These are phyloP conservation scores for Debaryomyces psychrophilus DNA, from an alignment of 1,139 yeast species.

Conservation along the genomic window DNA sequence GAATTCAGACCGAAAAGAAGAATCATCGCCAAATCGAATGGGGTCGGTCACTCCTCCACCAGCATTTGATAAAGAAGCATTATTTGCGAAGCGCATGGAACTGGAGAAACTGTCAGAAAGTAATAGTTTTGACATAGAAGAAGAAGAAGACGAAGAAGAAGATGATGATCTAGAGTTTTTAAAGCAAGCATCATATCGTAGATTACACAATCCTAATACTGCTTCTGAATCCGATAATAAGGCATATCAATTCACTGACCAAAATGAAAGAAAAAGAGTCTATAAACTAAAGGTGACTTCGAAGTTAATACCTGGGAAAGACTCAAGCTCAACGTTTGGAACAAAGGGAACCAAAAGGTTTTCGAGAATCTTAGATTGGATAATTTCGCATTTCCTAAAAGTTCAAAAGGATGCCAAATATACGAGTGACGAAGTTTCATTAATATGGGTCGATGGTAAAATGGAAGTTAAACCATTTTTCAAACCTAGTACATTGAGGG, in stretches of 20 bases:
- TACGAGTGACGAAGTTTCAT: conserved; percentile 19
- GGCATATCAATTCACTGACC: conserved; percentile 27
- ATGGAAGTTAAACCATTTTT: conserved; percentile 43
- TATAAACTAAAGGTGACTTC: conserved; percentile 36
- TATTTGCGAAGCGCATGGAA: conserved; percentile 1
- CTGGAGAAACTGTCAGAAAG: conserved; percentile 1
- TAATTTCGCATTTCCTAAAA: conserved; percentile 22
- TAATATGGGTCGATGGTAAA: conserved; percentile 49
- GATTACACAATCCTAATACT: conserved; percentile 1
- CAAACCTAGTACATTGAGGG: conserved; percentile 46
- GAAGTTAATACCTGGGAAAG: conserved; percentile 27
- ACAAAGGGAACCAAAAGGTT: conserved; percentile 37
- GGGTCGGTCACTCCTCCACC: conserved; percentile 17
- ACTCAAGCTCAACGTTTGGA: conserved; percentile 28
- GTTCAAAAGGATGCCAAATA: conserved; percentile 5
- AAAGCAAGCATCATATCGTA: background rate
- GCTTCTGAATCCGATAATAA: conserved; percentile 6
- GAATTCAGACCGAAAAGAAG: background rate
- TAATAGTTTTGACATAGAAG: conserved; percentile 12
- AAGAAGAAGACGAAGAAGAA: conserved; percentile 18
- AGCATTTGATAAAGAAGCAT: conserved; percentile 14
- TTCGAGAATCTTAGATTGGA: conserved; percentile 20
- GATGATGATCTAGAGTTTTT: conserved; percentile 16
- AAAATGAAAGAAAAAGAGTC: conserved; percentile 32
- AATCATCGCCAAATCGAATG: background rate